Evolutionary conservation across 225 moss, liverwort and hornwort genomes (phyloP).

Genomic region (Thuidium tamariscinum): DNA sequence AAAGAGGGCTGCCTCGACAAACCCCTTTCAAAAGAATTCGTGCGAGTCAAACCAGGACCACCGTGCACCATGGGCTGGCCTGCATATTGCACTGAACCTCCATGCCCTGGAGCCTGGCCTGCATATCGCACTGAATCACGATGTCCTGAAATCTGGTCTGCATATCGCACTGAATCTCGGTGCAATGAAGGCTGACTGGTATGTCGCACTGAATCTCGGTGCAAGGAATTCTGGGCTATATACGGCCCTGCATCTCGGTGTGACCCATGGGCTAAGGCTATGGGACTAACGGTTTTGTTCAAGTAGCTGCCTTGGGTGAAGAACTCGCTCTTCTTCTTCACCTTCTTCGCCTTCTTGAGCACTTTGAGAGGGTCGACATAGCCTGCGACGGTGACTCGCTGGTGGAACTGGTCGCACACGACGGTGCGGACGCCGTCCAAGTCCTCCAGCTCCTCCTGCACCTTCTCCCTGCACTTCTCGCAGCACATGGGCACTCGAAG

Average conservation of each 20-base stretch:
- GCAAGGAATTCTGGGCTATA: neutral
- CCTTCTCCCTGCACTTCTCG: conserved; percentile 43
- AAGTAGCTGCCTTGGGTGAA: conserved; percentile 17
- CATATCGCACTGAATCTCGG: neutral
- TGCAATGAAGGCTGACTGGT: neutral
- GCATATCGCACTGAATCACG: neutral
- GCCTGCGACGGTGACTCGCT: conserved; percentile 25
- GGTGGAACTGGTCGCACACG: conserved; percentile 23
- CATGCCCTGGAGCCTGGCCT: neutral
- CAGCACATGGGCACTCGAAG: conserved; percentile 48
- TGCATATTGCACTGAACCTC: neutral
- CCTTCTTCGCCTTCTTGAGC: conserved; percentile 29
- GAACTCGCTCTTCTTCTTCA: conserved; percentile 39
- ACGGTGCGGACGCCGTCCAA: conserved; percentile 11
- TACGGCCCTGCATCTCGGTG: neutral
- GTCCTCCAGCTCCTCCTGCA: conserved; percentile 34
- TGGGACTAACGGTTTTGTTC: neutral
- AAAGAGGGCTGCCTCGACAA: conserved; percentile 15
- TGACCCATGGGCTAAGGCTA: neutral
- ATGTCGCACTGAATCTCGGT: neutral
- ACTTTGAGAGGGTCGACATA: conserved; percentile 20
- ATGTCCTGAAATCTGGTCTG: neutral
- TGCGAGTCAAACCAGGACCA: neutral
- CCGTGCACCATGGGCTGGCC: neutral
- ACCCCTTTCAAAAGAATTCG: conserved; percentile 13